These are phyloP conservation scores for Kodamaea leandrae DNA, from an alignment of 805 yeast genomes.

Conservation along the genomic window DNA sequence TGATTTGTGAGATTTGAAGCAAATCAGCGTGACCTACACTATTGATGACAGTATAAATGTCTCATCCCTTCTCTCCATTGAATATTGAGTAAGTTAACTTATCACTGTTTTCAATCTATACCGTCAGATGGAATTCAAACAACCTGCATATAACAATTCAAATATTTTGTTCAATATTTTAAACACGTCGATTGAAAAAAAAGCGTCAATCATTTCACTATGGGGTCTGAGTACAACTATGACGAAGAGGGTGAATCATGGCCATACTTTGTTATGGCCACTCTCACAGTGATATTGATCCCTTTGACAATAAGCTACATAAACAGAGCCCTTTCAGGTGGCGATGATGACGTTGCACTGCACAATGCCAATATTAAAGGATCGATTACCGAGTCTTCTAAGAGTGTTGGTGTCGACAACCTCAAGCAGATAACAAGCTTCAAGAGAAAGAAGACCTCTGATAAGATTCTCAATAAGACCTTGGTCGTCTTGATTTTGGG, in stretches of 20 bases:
- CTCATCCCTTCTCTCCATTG: too few relatives aligned
- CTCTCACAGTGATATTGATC: conserved; percentile 61
- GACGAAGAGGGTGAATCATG: conserved; percentile 90
- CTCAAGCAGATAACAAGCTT: conserved; percentile 22
- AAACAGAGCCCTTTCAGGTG: conserved; percentile 12
- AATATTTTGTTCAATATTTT: conserved; percentile 1
- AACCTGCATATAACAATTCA: not conserved
- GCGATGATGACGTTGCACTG: conserved; percentile 17
- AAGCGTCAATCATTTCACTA: conserved; percentile 11
- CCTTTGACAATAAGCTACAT: conserved; percentile 54
- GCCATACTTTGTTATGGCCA: conserved; percentile 85
- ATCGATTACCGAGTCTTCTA: conserved; percentile 30
- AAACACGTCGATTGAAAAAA: conserved; percentile 13
- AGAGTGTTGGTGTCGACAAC: conserved; percentile 32
- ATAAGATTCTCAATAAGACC: conserved; percentile 38
- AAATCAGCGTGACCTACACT: too few relatives aligned
- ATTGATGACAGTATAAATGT: too few relatives aligned
- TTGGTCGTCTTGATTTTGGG: conserved; percentile 45
- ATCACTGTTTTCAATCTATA: too few relatives aligned
- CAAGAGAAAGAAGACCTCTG: conserved; percentile 27
- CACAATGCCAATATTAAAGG: conserved; percentile 28
- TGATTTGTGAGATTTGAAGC: too few relatives aligned
- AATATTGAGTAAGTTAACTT: not conserved
- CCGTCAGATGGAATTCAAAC: not conserved
- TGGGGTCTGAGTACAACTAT: conserved; percentile 62